These are phyloP conservation scores for Paspalum notatum DNA, from an alignment of 176 grass and related monocot species.

Conservation along the genomic window DNA sequence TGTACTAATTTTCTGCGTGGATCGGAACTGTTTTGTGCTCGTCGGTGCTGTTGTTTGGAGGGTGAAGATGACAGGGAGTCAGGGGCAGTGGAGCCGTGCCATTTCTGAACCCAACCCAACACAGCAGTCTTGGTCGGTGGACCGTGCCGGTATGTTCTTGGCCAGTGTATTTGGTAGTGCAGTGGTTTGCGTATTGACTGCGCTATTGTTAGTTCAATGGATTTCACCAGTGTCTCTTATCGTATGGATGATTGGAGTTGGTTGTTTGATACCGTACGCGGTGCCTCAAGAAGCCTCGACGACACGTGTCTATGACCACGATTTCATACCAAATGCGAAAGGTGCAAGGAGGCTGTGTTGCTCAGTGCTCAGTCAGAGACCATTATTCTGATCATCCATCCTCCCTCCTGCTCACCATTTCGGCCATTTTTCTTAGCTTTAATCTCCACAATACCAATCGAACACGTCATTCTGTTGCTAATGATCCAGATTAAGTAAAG, in stretches of 20 bases:
- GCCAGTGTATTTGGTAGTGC: background rate
- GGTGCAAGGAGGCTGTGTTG: background rate
- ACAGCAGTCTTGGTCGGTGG: background rate
- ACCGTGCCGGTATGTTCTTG: background rate
- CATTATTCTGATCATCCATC: no score
- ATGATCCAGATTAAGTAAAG: background rate
- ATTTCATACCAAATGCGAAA: background rate
- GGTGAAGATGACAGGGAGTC: background rate
- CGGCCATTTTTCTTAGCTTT: background rate
- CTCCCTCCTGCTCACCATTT: background rate
- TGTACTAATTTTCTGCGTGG: background rate
- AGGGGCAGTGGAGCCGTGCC: background rate
- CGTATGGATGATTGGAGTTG: background rate
- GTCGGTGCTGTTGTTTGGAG: background rate
- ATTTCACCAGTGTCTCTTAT: background rate
- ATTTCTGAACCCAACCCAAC: background rate
- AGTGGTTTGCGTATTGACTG: no score
- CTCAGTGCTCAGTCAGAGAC: no score
- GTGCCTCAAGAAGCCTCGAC: no score
- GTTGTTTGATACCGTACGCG: background rate
- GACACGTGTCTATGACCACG: background rate
- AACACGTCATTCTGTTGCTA: background rate
- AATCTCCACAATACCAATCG: background rate
- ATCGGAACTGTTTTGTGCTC: constrained; percentile 3
- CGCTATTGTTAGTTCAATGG: background rate